phyloP scores from a whole-genome alignment of 306 rosid genomes.

The Trifolium fragiferum region DNA sequence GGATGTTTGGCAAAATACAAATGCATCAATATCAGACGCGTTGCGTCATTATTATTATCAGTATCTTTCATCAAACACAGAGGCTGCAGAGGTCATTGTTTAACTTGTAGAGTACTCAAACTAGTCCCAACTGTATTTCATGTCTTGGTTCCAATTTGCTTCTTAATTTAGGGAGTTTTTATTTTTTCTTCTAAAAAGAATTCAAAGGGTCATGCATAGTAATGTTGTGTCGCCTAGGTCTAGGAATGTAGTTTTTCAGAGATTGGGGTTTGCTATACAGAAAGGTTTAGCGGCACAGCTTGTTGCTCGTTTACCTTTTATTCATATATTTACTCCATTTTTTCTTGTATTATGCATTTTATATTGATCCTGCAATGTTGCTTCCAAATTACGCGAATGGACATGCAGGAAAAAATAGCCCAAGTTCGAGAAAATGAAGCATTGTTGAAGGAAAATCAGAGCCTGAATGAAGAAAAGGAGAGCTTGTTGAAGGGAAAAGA shows the following conservation, averaged over 20 bases:
- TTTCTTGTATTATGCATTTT: neutral
- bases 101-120: slow-evolving; percentile 36
- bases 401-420: slow-evolving; percentile 72
- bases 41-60: slow-evolving; percentile 94
- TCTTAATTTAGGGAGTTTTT: no score
- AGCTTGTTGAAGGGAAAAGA: slow-evolving; percentile 65
- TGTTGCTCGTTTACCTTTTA: no score
- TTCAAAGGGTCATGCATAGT: no score
- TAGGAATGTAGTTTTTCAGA: no score
- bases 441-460: slow-evolving; percentile 62
- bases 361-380: neutral
- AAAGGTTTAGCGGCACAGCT: no score
- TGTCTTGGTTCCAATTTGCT: neutral
- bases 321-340: no score
- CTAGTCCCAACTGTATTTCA: neutral
- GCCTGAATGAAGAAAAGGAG: slow-evolving; percentile 64
- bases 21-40: slow-evolving; percentile 79
- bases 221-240: no score
- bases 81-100: slow-evolving; percentile 79
- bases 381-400: neutral
- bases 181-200: no score
- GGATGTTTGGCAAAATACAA: slow-evolving; percentile 68
- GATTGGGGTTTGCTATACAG: no score
- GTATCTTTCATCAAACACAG: slow-evolving; percentile 78
- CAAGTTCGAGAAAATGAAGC: slow-evolving; percentile 61